Evolutionary conservation across 2,329 filamentous ascomycete species (phyloP), one percentile per base, ranked within the genome.

Genomic region (Pestalotiopsis sp.): DNA sequence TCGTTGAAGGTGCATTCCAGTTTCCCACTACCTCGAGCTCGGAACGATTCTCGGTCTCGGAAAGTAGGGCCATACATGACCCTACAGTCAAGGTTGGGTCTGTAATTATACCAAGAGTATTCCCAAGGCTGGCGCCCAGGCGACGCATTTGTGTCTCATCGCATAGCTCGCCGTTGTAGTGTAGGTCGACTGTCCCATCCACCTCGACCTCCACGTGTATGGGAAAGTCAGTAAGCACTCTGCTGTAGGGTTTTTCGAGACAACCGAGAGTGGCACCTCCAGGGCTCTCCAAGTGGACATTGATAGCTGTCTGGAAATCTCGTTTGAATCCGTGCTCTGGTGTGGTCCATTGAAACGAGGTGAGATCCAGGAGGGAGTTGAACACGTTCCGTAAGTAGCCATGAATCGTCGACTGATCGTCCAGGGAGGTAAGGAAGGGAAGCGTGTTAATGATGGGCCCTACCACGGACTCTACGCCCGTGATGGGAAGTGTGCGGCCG

Each of bases 391-490:
- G 17, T 4, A 76, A 23, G 23, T 70, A 70, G 12, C 74, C 68
- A 55, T 67, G 36, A 39, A 71, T 41, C 13, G 70, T 70, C 20
- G 67, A 23, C 11, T 68, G 69, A 36, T 45, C 58, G 6, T 72
- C 55, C 9, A 75, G 20, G 11, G 68, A 66, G 20, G 76, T 64
- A 3, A 69, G 64, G 7, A 78, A 69, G 2, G 77, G 77, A 7
- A 79, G 64, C 1, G 72, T 72, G 25, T 81, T 79, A 52, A 82
- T 73, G 14, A 79, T 41, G 1, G 80, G 79, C 0, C 81, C 82
- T 5, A 81, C 72, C 1, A 75, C 73, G 9, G 75, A 71, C 5
- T 73, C 68, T 1, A 74, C 71, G 4, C 76, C 76, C 2, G 65
- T 14, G 1, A 82, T 45, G 1, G 78, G 77, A 3, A 81, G 67